Evolutionary conservation across 2,329 filamentous ascomycete species (phyloP), one percentile per base, ranked within the genome.

Genomic region (Pestalotiopsis sp.): DNA sequence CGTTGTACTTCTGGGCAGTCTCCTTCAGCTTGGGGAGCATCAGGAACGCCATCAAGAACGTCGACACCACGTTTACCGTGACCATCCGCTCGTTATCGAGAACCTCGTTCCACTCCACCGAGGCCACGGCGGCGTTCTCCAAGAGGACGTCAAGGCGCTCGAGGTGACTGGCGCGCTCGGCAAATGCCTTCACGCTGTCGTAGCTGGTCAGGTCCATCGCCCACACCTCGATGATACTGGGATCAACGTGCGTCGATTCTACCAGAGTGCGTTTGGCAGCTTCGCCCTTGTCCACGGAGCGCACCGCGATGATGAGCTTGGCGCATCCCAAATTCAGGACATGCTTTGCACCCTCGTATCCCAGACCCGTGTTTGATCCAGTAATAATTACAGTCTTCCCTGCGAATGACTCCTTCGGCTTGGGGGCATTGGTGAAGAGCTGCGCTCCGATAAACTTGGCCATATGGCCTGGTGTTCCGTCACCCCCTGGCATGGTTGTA

Each of bases 401-500:
- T n/a, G 41, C n/a, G 41, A 49, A 49, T 14, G 31, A 20, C 12
- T 52, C 20, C 14, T 52, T 59, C 2, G 57, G 57, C 25, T 59
- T 59, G n/a, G 57, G 57, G 17, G n/a, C n/a, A 14, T 59, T 59
- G n/a, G 17, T 27, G 23, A 59, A 59, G 11, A 59, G 25, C 25
- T 59, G 57, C 13, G 57, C 57, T n/a, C 57, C 57, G 2, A 59
- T 59, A 27, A 59, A 59, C 25, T 27, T 59, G 57, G 57, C 57
- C 57, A 59, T 31, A 59, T 59, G 57, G 25, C 57, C 57, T 23
- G 57, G 57, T 20, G 57, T 59, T 59, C 57, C 57, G 23, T 59
- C 57, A 59, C 57, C 57, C n/a, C 57, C 57, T 20, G 57, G 57
- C 57, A 59, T 59, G 25, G 6, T 59, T 52, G 9, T 52, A 20